phyloP scores from a whole-genome alignment of 176 grass and related monocot genomes.

The Puya raimondii region DNA sequence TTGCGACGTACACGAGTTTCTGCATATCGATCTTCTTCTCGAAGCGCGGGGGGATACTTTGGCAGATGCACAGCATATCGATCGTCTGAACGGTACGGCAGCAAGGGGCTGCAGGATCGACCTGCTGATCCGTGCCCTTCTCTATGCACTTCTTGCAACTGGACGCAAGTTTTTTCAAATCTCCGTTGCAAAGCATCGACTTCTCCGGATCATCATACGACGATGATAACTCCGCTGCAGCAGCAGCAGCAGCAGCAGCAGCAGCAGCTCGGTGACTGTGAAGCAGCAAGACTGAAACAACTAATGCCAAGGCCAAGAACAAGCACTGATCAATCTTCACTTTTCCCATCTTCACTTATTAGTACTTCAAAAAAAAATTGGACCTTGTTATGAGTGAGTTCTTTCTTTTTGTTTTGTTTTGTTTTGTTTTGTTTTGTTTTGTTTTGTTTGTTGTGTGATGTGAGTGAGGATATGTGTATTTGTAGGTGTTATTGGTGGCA shows the following conservation, averaged over 20 bases:
- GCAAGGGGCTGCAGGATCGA: conserved; percentile 25
- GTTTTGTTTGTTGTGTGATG: no score
- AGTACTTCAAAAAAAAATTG: no score
- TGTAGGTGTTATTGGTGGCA: no score
- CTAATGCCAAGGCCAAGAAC: conserved; percentile 8
- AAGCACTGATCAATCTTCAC: background rate
- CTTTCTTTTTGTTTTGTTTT: no score
- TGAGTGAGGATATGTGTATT: no score
- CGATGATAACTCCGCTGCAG: background rate
- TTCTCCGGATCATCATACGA: background rate
- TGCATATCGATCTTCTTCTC: conserved; percentile 32
- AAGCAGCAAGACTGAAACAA: background rate
- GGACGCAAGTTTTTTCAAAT: background rate
- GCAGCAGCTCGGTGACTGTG: background rate
- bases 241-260: background rate
- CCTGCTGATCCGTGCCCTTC: conserved; percentile 7
- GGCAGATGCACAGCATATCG: conserved; percentile 24
- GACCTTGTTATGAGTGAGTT: no score
- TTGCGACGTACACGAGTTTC: conserved; percentile 26
- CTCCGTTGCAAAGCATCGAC: background rate
- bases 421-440: no score
- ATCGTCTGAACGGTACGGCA: conserved; percentile 10
- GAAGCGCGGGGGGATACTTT: conserved; percentile 12
- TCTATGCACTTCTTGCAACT: conserved; percentile 24
- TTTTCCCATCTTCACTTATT: no score